phyloP scores from a whole-genome alignment of 2,329 filamentous ascomycete species.

The Aspergillus novofumigatus region DNA sequence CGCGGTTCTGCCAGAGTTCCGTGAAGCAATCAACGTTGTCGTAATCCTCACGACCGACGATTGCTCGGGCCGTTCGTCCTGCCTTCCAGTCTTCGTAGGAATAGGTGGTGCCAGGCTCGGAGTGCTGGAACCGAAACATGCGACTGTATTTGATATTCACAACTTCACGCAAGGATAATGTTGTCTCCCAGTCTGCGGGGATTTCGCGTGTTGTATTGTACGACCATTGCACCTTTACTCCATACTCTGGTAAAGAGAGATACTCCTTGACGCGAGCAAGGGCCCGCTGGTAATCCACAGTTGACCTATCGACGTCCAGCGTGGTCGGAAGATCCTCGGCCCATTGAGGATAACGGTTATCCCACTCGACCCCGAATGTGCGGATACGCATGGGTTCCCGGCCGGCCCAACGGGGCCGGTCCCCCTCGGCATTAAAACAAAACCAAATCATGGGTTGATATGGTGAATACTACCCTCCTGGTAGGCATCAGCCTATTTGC shows the following conservation, averaged over 20 bases:
- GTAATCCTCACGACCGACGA: slow-evolving; percentile 1
- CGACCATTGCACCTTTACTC: slow-evolving; percentile 4
- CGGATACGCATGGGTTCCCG: slow-evolving; percentile 2
- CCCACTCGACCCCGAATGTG: slow-evolving; percentile 10
- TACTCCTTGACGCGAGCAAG: slow-evolving; percentile 6
- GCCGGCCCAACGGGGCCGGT: too few species aligned
- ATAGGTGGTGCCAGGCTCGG: slow-evolving; percentile 9
- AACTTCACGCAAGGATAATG: neutral
- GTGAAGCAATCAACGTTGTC: neutral
- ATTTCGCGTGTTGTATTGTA: slow-evolving; percentile 1
- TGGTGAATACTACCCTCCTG: too few species aligned
- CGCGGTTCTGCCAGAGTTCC: neutral
- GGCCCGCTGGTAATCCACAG: neutral
- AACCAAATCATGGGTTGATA: too few species aligned
- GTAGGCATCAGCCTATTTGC: too few species aligned
- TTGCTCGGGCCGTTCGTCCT: slow-evolving; percentile 7
- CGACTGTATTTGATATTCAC: slow-evolving; percentile 3
- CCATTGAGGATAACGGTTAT: slow-evolving; percentile 2
- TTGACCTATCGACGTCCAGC: neutral
- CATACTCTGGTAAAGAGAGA: slow-evolving; percentile 5
- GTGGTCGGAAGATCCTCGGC: neutral
- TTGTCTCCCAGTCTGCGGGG: slow-evolving; percentile 4
- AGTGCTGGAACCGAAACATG: slow-evolving; percentile 9
- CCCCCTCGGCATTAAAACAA: too few species aligned
- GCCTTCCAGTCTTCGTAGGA: slow-evolving; percentile 14